Evolutionary conservation across 2,329 filamentous ascomycete genomes (phyloP).

Genomic region (Aaosphaeria arxii): DNA sequence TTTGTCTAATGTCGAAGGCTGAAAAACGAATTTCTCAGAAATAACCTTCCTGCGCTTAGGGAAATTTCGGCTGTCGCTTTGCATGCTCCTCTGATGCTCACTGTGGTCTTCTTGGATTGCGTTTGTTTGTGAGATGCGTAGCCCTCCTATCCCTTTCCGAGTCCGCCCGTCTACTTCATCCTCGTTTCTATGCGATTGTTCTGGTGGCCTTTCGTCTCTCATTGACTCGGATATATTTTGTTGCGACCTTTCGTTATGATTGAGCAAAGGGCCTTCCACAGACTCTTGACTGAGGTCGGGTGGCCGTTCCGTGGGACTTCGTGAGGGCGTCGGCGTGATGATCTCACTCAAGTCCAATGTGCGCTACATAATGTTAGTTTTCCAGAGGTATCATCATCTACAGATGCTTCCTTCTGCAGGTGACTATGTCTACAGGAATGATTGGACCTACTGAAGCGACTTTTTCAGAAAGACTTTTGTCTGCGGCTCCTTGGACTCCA

Average conservation of each 20-base stretch:
- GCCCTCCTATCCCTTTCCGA: constrained; percentile 25
- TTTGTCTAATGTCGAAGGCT: constrained; percentile 49
- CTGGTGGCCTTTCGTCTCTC: no score
- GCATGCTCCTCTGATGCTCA: constrained; percentile 32
- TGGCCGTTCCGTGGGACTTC: constrained; percentile 11
- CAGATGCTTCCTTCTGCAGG: neutral
- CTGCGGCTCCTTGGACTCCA: constrained; percentile 8
- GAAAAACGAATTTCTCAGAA: constrained; percentile 40
- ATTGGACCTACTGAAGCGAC: constrained; percentile 23
- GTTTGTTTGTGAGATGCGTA: constrained; percentile 24
- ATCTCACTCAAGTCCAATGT: constrained; percentile 23
- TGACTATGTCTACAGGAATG: neutral
- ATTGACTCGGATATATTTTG: no score
- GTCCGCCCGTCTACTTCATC: neutral
- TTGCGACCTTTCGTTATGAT: no score
- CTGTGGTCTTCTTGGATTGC: constrained; percentile 25
- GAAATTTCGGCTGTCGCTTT: constrained; percentile 27
- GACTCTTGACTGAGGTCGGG: neutral
- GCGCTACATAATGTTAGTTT: constrained; percentile 10
- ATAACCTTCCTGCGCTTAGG: constrained; percentile 30
- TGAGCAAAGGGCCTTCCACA: no score
- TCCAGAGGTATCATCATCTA: neutral
- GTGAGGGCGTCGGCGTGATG: constrained; percentile 19
- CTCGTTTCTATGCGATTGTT: neutral
- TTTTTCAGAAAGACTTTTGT: constrained; percentile 15